Percentiles rank a stretch among this genome's conserved stretches.
phyloP scores from a whole-genome alignment of 208 protist genomes.

The Leishmania aethiopica region DNA sequence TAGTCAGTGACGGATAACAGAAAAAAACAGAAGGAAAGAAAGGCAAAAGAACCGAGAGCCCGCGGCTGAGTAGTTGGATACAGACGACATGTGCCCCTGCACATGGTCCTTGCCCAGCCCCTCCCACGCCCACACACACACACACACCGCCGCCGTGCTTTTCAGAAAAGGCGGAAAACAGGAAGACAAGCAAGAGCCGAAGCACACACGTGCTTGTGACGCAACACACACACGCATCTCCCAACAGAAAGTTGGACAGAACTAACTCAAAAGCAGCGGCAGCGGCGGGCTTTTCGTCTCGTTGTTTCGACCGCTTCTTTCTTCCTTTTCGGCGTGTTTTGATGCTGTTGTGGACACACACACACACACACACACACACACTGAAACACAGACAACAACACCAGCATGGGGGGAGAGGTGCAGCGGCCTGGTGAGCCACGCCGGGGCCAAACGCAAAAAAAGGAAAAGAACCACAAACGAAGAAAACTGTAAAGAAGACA shows the following conservation, averaged over 20 bases:
- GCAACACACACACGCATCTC: not conserved
- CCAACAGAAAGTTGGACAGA: too few species aligned
- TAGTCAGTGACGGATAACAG: not conserved
- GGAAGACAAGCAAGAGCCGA: constrained; percentile 2
- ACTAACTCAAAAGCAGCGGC: too few species aligned
- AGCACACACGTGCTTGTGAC: not conserved
- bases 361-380: not conserved
- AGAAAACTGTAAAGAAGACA: not conserved
- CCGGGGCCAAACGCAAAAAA: not conserved
- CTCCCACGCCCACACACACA: not conserved
- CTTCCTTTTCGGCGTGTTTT: too few species aligned
- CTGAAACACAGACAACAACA: not conserved
- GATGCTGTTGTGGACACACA: not conserved
- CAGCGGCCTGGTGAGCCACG: not conserved
- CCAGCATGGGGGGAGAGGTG: not conserved
- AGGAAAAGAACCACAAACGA: not conserved
- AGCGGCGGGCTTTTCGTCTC: too few species aligned
- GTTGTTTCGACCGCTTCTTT: too few species aligned
- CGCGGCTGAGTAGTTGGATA: not conserved
- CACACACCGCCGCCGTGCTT: not conserved
- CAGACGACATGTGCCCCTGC: not conserved
- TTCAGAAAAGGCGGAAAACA: not conserved
- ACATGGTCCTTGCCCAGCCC: not conserved
- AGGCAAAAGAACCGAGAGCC: not conserved
- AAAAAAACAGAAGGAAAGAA: not conserved